Base-by-base conservation (phyloP, 1,139 yeast genomes). In the Schizosaccharomyces versatilis region DNA sequence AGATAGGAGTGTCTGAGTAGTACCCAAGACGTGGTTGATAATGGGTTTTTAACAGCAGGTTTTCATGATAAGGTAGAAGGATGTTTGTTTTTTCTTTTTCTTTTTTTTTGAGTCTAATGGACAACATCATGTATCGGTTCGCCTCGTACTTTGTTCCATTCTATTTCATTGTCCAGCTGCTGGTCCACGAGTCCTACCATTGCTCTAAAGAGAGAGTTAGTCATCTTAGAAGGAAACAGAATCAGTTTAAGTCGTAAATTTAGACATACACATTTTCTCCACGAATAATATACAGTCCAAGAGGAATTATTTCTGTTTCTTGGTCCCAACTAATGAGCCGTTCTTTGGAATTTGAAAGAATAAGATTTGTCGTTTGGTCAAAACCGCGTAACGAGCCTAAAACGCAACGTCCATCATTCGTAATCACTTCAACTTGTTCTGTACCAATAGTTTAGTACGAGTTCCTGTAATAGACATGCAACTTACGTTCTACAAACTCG, bases 351-450 rank as follows among this genome's bases (percentile, higher is more conserved):
- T 54, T 54, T 10, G 58, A 56, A 40, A 56, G 51, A 38, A 56
- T 54, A 41, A 56, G 44, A 39, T 56, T 56, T 24, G 58, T 56
- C 39, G 58, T 53, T 36, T 56, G 58, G 42, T 56, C 58, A 41
- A 49, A 42, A 19, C 56, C 58, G 12, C 41, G 40, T 7, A 56
- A 53, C 12, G 32, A 19, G 36, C 58, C 58, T 38, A 51, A 42
- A n/a, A 56, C 44, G 8, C 53, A 47, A 38, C 58, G 52, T 6
- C 58, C 58, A 44, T 56, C 58, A n/a, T 54, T 48, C 1, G 58
- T 56, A 38, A 56, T 56, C 14, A 56, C 53, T 7, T 52, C 39
- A 24, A 56, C 56, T 19, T 53, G 56, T 39, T 53, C 55, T 56
- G 14, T 40, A 24, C 6, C 42, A 12, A 49, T 9, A 5, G 12